Evolutionary conservation across 805 yeast genomes (phyloP).

Genomic region (Pichia exigua): DNA sequence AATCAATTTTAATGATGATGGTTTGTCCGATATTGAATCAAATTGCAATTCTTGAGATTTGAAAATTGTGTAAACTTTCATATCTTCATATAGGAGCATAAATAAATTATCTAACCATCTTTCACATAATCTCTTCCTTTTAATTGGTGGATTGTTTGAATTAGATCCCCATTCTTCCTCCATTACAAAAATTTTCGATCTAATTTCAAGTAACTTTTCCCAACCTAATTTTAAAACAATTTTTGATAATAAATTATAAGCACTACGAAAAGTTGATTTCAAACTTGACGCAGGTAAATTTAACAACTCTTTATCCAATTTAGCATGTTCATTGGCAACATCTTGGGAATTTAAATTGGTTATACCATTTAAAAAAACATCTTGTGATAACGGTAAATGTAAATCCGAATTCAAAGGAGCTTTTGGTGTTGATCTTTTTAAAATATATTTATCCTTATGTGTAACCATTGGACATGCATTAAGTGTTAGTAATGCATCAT

Average conservation of each 20-base stretch:
- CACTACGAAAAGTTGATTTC: constrained; percentile 47
- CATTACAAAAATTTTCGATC: constrained; percentile 64
- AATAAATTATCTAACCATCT: constrained; percentile 68
- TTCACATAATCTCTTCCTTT: constrained; percentile 60
- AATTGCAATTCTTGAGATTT: constrained; percentile 85
- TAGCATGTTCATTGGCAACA: constrained; percentile 56
- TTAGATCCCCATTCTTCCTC: constrained; percentile 41
- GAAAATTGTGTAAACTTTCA: constrained; percentile 83
- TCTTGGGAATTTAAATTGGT: constrained; percentile 58
- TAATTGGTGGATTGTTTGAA: constrained; percentile 16
- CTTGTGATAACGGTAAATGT: constrained; percentile 71
- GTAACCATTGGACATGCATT: constrained; percentile 81
- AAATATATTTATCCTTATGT: constrained; percentile 55
- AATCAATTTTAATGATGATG: not conserved
- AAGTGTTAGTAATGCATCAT: constrained; percentile 61
- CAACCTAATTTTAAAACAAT: constrained; percentile 65
- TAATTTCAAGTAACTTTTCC: constrained; percentile 53
- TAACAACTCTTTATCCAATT: constrained; percentile 37
- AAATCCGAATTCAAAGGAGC: constrained; percentile 41
- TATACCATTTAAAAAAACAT: constrained; percentile 64
- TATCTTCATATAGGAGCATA: constrained; percentile 64
- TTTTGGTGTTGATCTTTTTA: constrained; percentile 35
- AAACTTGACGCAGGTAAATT: constrained; percentile 65
- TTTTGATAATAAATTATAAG: constrained; percentile 55
- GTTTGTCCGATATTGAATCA: constrained; percentile 47